phyloP scores from a whole-genome alignment of 257 asterid species.

The Solanum habrochaites region DNA sequence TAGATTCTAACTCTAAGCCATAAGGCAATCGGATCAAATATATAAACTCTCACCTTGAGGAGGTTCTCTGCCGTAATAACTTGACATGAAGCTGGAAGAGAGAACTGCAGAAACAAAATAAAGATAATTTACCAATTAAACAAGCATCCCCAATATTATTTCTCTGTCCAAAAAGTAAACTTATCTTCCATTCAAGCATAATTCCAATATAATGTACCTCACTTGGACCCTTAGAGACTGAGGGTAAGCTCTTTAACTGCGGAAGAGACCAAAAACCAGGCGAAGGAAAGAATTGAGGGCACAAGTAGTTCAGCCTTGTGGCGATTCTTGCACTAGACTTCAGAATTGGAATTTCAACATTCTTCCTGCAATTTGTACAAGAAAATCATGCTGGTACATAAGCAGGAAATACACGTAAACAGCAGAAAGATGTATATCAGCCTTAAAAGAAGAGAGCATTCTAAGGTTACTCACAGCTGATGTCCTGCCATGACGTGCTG shows the following conservation, averaged over 20 bases:
- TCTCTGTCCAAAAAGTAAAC: background rate
- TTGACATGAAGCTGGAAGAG: conserved; percentile 18
- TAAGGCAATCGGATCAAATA: background rate
- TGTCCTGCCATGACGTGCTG: conserved; percentile 99
- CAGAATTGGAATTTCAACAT: conserved; percentile 79
- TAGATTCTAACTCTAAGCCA: background rate
- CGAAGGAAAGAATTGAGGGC: conserved; percentile 89
- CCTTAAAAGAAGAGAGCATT: background rate
- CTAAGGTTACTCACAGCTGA: conserved; percentile 44
- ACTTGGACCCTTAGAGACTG: conserved; percentile 13
- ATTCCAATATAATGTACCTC: conserved; percentile 23
- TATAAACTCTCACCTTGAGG: conserved; percentile 53
- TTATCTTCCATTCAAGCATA: background rate
- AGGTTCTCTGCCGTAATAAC: conserved; percentile 80
- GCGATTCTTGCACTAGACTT: conserved; percentile 79
- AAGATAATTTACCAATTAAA: background rate
- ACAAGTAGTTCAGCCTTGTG: conserved; percentile 72
- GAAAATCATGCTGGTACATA: conserved; percentile 6
- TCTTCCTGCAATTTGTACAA: conserved; percentile 42
- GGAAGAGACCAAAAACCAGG: conserved; percentile 76
- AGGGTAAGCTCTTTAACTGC: conserved; percentile 13
- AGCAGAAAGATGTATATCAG: background rate
- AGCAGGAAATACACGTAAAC: background rate
- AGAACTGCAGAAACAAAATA: conserved; percentile 33
- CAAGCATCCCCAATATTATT: background rate